Evolutionary conservation across 805 yeast genomes (phyloP), one percentile per base, ranked within the genome.

Genomic region (Saccharomycopsis sp.): DNA sequence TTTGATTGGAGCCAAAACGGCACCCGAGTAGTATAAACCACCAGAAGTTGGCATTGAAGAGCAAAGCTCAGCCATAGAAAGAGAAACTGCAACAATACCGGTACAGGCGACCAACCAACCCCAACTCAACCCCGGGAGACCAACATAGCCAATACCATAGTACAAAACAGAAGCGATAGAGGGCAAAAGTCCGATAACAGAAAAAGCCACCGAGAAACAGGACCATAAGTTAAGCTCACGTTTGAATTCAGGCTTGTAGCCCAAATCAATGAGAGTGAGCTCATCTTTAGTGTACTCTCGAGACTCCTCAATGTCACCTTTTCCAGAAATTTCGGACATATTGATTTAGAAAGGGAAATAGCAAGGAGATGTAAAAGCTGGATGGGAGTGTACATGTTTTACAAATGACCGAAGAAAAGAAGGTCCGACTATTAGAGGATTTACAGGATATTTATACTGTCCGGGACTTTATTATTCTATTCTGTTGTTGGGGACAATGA

Each of bases 1-100:
- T 2, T 65, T 64, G 53, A 74, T 78, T 1, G 89, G 91, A 24
- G 90, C 83, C 67, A 82, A 85, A 67, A 83, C 78, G 68, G 77
- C 82, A 1, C 88, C 81, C 84, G 87, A 83, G 69, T 80, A 83
- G 67, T 84, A 87, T 44, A 86, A 72, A 7, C 92, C 92, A 58
- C 92, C 92, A 22, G 87, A 80, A 0, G 92, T 86, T 25, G 93
- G 92, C 63, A 84, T 79, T 0, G 90, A 80, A 42, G 85, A 78
- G 0, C 86, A 87, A 62, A 85, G 69, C 65, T 85, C 86, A 3
- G 87, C 76, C 83, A 87, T 80, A 17, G 86, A 75, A 5, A 79
- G 62, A 19, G 89, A 90, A 15, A 83, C 78, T 7, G 75, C 66
- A 56, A 84, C 66, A 58, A 86, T 83, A 64, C 83, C 81, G 9